phyloP scores from a whole-genome alignment of 2,329 filamentous ascomycete species.

The Fusarium agapanthi region DNA sequence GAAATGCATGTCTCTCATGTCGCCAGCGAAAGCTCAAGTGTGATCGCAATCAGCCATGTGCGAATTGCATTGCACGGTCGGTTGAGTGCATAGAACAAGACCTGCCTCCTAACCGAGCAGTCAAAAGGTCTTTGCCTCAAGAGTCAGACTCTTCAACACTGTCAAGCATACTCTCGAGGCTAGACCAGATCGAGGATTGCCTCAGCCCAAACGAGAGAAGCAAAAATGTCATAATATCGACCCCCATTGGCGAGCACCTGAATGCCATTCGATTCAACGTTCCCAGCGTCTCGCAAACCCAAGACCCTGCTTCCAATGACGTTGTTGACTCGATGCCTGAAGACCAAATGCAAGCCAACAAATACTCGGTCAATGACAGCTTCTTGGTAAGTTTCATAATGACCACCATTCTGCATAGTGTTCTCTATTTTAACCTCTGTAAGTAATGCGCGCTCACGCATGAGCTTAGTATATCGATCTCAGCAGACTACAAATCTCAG shows the following conservation, averaged over 20 bases:
- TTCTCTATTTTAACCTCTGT: accelerated
- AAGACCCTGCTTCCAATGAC: no score
- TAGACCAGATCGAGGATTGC: not conserved
- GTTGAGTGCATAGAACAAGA: not conserved
- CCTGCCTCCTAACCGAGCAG: not conserved
- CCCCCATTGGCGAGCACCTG: not conserved
- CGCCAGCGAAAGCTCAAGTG: not conserved
- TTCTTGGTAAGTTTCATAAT: not conserved
- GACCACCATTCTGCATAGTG: accelerated
- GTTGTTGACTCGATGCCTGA: not conserved
- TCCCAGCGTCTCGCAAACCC: accelerated
- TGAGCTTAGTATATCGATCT: not conserved
- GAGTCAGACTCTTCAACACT: not conserved
- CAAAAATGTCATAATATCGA: accelerated
- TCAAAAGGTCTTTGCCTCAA: not conserved
- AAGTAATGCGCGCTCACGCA: not conserved
- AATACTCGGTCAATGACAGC: not conserved
- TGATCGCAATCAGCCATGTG: not conserved
- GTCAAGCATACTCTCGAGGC: not conserved
- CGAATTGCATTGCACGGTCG: not conserved
- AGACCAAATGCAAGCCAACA: not conserved
- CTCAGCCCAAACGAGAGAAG: not conserved
- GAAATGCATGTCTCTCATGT: not conserved
- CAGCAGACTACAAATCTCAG: not conserved
- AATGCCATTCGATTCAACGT: not conserved